Evolutionary conservation across 768 basidiomycete species (phyloP), one percentile per base, ranked within the genome.

Genomic region (Sarcomyxa edulis): DNA sequence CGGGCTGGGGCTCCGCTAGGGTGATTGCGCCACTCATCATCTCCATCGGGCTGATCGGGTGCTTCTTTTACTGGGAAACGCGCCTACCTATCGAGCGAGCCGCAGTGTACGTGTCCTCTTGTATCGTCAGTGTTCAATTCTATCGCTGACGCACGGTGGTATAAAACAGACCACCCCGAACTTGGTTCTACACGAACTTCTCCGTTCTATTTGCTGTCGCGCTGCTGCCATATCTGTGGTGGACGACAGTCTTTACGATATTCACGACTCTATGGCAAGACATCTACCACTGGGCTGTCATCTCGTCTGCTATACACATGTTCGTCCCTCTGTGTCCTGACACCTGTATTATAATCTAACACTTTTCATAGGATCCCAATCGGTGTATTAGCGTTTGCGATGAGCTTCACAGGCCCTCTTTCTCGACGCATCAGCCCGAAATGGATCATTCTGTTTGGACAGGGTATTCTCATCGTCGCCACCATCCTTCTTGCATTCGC

Each of bases 1-100:
- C 52, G 34, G 74, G 77, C 15, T 80, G 78, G 78, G 52, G 49
- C 4, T 52, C 62, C 1, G 62, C 71, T 4, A 44, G 52, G 12
- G 71, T 77, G 39, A 51, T 78, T 34, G 60, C 55, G 4, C 67
- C 72, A 0, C 55, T 81, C 26, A 50, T 74, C 7, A 46, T 77
- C 23, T 68, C 75, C 4, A 49, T 73, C 41, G 23, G 66, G 7
- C 43, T 71, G 8, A 48, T 56, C 25, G 46, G 54, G 19, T 53
- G 37, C 1, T 81, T 81, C 59, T 72, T 80, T 54, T 55, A 64
- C 35, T 78, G 68, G 65, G 75, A 79, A 46, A 53, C 63, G 7
- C 30, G 47, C 1, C 50, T 74, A 10, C 68, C 66, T 2, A 46
- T 48, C 11, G 54, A 69, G 9, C 51, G 48, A 5, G 74, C 77